Evolutionary conservation across 768 basidiomycete species (phyloP).

Genomic region (Lactarius trivialis): DNA sequence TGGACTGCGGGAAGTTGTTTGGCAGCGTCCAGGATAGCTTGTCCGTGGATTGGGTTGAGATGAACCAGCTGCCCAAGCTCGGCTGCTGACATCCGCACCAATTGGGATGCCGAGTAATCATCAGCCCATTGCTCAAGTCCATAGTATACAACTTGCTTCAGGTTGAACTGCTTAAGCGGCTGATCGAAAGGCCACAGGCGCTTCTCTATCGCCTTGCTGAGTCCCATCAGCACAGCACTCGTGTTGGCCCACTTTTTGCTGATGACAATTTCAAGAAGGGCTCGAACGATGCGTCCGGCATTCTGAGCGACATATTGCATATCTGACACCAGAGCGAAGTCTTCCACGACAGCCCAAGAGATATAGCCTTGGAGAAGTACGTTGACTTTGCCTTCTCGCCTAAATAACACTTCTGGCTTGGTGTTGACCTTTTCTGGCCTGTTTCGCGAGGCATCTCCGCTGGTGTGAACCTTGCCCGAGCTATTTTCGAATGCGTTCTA

Average conservation of each 20-base stretch:
- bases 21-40: conserved; percentile 70
- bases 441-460: conserved; percentile 13
- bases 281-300: conserved; percentile 89
- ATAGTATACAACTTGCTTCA: conserved; percentile 73
- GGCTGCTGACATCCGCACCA: conserved; percentile 57
- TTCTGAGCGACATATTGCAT: conserved; percentile 93
- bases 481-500: conserved; percentile 14
- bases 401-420: conserved; percentile 8
- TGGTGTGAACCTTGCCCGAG: conserved; percentile 13
- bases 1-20: conserved; percentile 74
- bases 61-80: conserved; percentile 77
- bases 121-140: conserved; percentile 75
- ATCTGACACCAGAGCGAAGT: conserved; percentile 95
- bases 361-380: conserved; percentile 90
- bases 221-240: conserved; percentile 70
- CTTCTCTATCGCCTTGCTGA: conserved; percentile 91
- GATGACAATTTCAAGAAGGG: conserved; percentile 89
- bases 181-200: conserved; percentile 94
- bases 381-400: conserved; percentile 77
- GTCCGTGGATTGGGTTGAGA: conserved; percentile 80
- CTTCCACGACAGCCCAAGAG: conserved; percentile 72
- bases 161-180: conserved; percentile 73
- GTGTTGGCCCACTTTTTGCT: conserved; percentile 88
- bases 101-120: conserved; percentile 67
- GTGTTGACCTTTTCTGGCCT: not conserved